Evolutionary conservation across 2,329 filamentous ascomycete genomes (phyloP), one percentile per base, ranked within the genome.

Genomic region (Ascocoryne sarcoides): DNA sequence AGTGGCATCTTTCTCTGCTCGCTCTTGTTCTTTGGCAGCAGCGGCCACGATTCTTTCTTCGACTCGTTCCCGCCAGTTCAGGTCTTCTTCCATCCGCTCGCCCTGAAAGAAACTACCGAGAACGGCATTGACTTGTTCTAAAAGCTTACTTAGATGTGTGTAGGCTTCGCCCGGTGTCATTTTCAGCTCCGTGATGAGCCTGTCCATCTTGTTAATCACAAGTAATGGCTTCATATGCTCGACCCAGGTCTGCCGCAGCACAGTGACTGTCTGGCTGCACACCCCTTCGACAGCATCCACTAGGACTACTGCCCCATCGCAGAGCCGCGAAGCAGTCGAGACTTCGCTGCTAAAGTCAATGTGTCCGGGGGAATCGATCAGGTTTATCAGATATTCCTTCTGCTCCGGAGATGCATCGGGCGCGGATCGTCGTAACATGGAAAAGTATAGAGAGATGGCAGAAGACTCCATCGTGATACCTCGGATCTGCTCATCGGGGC

Each of bases 401-500:
- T 83, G 73, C 54, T 81, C 74, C 0, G 86, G 82, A 10, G 70
- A 59, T 4, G 76, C 76, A 12, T 87, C 80, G 2, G 82, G 80
- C 2, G 75, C 69, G 28, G 76, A 68, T 51, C 86, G 77, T 51
- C 89, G 76, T 39, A 94, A 68, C 74, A 96, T 86, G 26, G 89
- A 93, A 62, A 98, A 98, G 65, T 84, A 93, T 23, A 98, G 71
- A 0, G 92, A 96, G 49, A 98, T 98, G 47, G 92, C 92, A 4
- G 90, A 96, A 0, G 92, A 96, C 63, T 98, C 92, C 92, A 98
- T 98, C n/a, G 92, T 98, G 59, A 98, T 98, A 42, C 92, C 92
- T 50, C 92, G 82, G 12, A 85, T 75, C 65, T 98, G 92, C 63
- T 98, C 92, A 64, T 98, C 92, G 1, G 90, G 90, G 32, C 92